These are phyloP conservation scores for Verticillium klebahnii DNA, from an alignment of 2,329 filamentous ascomycete species.

Conservation along the genomic window DNA sequence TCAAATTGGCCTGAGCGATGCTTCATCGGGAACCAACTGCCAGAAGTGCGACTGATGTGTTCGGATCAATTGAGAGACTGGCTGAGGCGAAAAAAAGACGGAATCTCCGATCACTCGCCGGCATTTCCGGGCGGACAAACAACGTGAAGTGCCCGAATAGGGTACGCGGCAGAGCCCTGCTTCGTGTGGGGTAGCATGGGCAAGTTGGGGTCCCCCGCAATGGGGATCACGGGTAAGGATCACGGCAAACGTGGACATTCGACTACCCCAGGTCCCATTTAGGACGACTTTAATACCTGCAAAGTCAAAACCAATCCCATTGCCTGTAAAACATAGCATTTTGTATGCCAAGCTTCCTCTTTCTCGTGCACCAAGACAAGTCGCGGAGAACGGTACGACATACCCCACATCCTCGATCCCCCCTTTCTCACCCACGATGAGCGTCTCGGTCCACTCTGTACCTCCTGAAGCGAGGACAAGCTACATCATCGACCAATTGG, in stretches of 20 bases:
- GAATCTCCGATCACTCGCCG: too few species aligned
- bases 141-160: too few species aligned
- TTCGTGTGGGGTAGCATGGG: too few species aligned
- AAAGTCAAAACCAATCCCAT: neutral
- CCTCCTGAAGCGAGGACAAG: slow-evolving; percentile 32
- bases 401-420: neutral
- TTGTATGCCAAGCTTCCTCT: neutral
- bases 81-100: too few species aligned
- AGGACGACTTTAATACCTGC: neutral
- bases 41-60: too few species aligned
- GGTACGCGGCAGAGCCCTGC: too few species aligned
- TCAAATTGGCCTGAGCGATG: too few species aligned
- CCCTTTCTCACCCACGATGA: slow-evolving; percentile 17
- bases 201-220: neutral
- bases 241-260: neutral
- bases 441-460: slow-evolving; percentile 22
- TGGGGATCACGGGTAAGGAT: neutral
- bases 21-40: too few species aligned
- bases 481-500: slow-evolving; percentile 43
- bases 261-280: too few species aligned
- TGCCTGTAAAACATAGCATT: neutral
- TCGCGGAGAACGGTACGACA: too few species aligned
- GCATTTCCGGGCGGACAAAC: too few species aligned
- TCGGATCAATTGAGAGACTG: too few species aligned
- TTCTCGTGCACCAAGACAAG: neutral